Conservation (phyloP, 208 protist species). For the Wallacemonas rigidus region DNA sequence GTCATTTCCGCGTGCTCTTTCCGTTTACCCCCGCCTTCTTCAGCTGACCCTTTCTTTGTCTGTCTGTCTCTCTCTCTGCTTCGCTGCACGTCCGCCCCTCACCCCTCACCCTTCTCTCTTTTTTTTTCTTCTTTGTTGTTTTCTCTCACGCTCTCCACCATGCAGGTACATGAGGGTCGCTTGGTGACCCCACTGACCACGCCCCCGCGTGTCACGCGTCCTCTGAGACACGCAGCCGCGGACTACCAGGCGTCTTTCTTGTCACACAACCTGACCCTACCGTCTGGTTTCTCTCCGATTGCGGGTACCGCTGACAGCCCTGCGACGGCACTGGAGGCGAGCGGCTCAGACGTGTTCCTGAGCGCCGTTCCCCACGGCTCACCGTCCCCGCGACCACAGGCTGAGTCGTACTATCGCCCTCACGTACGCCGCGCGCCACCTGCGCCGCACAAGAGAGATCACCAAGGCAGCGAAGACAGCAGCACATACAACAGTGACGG, state of each 20-base stretch:
- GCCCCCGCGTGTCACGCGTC: neutral
- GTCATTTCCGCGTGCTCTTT: too few relatives aligned
- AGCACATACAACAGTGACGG: neutral
- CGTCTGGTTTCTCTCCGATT: conserved; percentile 12
- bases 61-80: neutral
- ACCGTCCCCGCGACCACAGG: neutral
- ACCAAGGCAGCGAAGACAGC: neutral
- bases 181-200: neutral
- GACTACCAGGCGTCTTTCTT: neutral
- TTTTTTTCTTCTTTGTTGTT: neutral
- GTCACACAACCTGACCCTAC: conserved; percentile 1
- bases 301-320: conserved; percentile 7
- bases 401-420: conserved; percentile 9
- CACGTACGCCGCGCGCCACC: conserved; percentile 1
- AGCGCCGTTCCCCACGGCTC: neutral
- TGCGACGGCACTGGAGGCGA: neutral
- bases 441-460: neutral
- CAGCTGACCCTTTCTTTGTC: neutral
- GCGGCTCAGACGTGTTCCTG: conserved; percentile 7
- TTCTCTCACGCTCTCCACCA: neutral
- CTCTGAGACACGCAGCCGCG: neutral
- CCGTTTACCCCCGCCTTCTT: too few relatives aligned
- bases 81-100: neutral
- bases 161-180: neutral
- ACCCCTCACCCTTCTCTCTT: neutral